Conservation (phyloP, 1,284 basidiomycete genomes). For the Ustilago xerochloae region DNA sequence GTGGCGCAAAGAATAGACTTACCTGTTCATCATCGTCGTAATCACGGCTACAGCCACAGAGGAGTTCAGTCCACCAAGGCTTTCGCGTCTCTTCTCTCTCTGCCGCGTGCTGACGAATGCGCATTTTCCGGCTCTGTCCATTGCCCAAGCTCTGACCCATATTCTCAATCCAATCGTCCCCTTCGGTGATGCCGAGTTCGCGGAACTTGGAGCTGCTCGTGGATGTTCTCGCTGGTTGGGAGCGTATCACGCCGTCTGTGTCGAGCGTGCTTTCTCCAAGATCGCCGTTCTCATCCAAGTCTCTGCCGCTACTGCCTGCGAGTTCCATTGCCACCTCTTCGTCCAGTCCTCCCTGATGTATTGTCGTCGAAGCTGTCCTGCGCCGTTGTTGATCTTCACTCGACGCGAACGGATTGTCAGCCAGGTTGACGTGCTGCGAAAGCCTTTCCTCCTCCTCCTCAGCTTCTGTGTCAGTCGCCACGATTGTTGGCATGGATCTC, state of each 20-base stretch:
- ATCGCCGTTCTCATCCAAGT: conserved; percentile 20
- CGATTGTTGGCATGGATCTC: conserved; percentile 48
- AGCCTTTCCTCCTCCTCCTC: conserved; percentile 14
- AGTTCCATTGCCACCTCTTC: conserved; percentile 45
- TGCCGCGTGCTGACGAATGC: conserved; percentile 3
- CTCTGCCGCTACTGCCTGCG: conserved; percentile 7
- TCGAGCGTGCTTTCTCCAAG: conserved; percentile 28
- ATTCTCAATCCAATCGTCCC: conserved; percentile 39
- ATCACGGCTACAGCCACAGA: conserved; percentile 49
- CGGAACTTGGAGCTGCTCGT: conserved; percentile 52
- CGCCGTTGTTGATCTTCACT: conserved; percentile 13
- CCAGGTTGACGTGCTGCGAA: no score
- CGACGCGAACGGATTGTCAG: conserved; percentile 28
- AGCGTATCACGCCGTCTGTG: background rate
- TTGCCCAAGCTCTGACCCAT: conserved; percentile 7
- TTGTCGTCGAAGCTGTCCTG: conserved; percentile 21
- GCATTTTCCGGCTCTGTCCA: conserved; percentile 8
- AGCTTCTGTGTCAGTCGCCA: conserved; percentile 51
- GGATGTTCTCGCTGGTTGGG: conserved; percentile 21
- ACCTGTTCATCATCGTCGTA: conserved; percentile 56
- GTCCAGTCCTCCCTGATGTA: conserved; percentile 45
- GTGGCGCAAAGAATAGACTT: conserved; percentile 7
- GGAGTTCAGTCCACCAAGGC: conserved; percentile 55
- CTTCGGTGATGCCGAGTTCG: conserved; percentile 45
- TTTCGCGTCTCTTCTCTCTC: conserved; percentile 22